A percentile compares a stretch with the other conserved stretches of the same genome.
These are phyloP conservation scores for Myochromella boudieri DNA, from an alignment of 768 basidiomycete genomes.

Conservation along the genomic window DNA sequence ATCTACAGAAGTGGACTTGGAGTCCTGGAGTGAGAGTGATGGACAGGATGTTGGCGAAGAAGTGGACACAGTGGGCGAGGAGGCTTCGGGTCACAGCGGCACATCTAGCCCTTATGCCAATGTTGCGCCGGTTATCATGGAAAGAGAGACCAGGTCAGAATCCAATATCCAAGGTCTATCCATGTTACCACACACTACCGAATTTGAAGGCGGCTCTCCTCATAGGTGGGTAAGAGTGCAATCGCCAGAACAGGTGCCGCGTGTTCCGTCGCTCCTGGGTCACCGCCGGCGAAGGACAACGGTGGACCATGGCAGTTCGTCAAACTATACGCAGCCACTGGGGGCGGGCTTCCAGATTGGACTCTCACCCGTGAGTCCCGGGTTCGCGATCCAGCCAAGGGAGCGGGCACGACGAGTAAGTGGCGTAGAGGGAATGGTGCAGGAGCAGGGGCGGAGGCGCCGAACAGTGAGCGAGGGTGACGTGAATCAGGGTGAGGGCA, in stretches of 20 bases:
- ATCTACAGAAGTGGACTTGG: constrained; percentile 48
- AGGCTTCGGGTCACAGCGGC: constrained; percentile 3
- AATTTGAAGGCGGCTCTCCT: neutral
- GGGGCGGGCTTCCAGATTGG: constrained; percentile 72
- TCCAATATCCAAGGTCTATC: constrained; percentile 21
- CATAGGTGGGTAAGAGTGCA: neutral
- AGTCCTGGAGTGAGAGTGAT: constrained; percentile 47
- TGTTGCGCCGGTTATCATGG: constrained; percentile 27
- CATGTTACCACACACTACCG: neutral
- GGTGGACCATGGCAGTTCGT: constrained; percentile 1
- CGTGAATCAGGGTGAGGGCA: constrained; percentile 22
- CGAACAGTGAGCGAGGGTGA: constrained; percentile 57
- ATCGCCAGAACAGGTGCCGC: constrained; percentile 2
- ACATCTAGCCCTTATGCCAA: too few species aligned
- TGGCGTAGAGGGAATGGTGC: constrained; percentile 30
- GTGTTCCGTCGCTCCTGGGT: neutral
- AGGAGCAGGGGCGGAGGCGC: constrained; percentile 28
- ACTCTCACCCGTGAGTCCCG: constrained; percentile 71
- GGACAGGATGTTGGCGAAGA: constrained; percentile 27
- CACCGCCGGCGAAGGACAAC: constrained; percentile 14
- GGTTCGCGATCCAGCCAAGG: constrained; percentile 66
- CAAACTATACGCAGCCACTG: constrained; percentile 26
- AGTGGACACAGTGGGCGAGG: constrained; percentile 23
- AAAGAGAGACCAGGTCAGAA: constrained; percentile 32
- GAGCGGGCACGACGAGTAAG: constrained; percentile 48